Percentiles rank a stretch among this genome's conserved stretches.
phyloP scores from a whole-genome alignment of 2,329 filamentous ascomycete species.

The Neonectria ditissima region DNA sequence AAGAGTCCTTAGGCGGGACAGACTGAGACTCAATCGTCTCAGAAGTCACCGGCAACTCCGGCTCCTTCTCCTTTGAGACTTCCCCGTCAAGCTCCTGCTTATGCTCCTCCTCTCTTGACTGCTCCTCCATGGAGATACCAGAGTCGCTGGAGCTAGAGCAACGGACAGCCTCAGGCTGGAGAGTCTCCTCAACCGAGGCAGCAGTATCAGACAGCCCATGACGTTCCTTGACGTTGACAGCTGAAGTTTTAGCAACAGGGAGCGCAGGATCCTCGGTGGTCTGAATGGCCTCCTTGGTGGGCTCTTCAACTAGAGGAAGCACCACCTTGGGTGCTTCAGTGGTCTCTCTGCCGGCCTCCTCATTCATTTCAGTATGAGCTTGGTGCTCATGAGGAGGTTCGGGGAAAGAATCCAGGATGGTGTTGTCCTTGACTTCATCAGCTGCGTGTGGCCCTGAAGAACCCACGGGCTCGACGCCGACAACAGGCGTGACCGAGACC shows the following conservation, averaged over 20 bases:
- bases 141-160: constrained; percentile 35
- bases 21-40: constrained; percentile 3
- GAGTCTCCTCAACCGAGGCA: background rate
- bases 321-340: constrained; percentile 20
- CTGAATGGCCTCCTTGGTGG: constrained; percentile 5
- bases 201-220: background rate
- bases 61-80: constrained; percentile 6
- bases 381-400: constrained; percentile 31
- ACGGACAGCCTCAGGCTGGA: constrained; percentile 16
- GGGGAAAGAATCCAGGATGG: constrained; percentile 31
- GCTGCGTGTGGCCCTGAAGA: constrained; percentile 3
- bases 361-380: constrained; percentile 9
- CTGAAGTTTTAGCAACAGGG: constrained; percentile 1
- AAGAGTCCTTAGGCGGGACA: background rate
- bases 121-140: constrained; percentile 37
- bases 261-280: background rate
- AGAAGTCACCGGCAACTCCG: background rate
- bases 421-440: constrained; percentile 21
- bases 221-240: constrained; percentile 10
- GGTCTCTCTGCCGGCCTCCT: constrained; percentile 1
- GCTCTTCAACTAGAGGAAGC: constrained; percentile 5
- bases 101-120: constrained; percentile 30
- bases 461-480: constrained; percentile 7
- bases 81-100: constrained; percentile 11
- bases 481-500: constrained; percentile 12